phyloP scores from a whole-genome alignment of 495 filamentous ascomycete species.

The Cetradonia linearis region DNA sequence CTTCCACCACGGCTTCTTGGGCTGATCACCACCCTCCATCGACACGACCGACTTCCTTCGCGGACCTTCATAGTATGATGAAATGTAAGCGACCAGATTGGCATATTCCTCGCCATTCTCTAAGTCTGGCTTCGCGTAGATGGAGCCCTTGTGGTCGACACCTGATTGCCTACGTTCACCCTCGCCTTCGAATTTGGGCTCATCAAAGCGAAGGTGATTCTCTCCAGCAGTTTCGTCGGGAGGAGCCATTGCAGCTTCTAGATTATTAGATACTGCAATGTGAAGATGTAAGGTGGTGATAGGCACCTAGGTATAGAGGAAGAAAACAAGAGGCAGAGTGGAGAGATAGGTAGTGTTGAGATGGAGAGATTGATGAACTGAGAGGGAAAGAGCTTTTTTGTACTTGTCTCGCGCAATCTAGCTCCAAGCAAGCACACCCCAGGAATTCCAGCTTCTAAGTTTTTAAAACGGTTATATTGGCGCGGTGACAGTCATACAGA shows the following conservation, averaged over 20 bases:
- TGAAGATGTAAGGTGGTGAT: slow-evolving; percentile 16
- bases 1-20: slow-evolving; percentile 47
- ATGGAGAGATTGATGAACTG: background rate
- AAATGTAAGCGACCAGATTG: slow-evolving; percentile 54
- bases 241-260: slow-evolving; percentile 22
- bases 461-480: slow-evolving; percentile 18
- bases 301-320: slow-evolving; percentile 15
- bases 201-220: slow-evolving; percentile 23
- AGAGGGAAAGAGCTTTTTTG: slow-evolving; percentile 16
- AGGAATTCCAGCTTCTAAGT: background rate
- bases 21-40: slow-evolving; percentile 41
- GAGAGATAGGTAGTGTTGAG: slow-evolving; percentile 12
- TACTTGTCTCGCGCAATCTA: slow-evolving; percentile 15
- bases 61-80: slow-evolving; percentile 49
- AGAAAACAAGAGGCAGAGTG: slow-evolving; percentile 3
- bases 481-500: background rate
- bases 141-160: slow-evolving; percentile 19
- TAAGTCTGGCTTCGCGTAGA: slow-evolving; percentile 24
- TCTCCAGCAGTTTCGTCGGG: slow-evolving; percentile 18
- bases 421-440: slow-evolving; percentile 5
- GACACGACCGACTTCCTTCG: slow-evolving; percentile 40
- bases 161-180: slow-evolving; percentile 17
- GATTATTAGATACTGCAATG: slow-evolving; percentile 19
- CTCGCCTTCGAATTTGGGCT: slow-evolving; percentile 22
- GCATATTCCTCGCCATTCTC: slow-evolving; percentile 40